These are phyloP conservation scores for Monilinia aucupariae DNA, from an alignment of 2,329 filamentous ascomycete species.

Conservation along the genomic window DNA sequence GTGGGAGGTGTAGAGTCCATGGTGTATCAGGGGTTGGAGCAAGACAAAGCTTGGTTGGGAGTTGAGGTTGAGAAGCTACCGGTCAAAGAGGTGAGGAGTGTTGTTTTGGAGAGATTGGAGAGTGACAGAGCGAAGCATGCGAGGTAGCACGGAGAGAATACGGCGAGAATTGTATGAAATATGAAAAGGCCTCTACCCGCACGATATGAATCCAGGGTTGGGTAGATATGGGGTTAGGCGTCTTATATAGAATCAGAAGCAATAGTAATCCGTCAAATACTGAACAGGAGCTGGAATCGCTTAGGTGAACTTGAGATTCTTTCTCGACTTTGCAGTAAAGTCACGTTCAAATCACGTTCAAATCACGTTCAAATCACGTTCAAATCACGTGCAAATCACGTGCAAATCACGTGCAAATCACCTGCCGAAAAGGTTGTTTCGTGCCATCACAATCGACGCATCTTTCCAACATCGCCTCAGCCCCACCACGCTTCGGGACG, in stretches of 20 bases:
- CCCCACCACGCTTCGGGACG: slow-evolving; percentile 2
- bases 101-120: slow-evolving; percentile 37
- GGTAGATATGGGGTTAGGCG: not conserved
- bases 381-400: too few species aligned
- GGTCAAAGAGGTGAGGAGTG: slow-evolving; percentile 52
- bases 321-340: too few species aligned
- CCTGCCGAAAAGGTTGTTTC: too few species aligned
- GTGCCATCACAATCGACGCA: too few species aligned
- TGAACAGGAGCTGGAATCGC: not conserved
- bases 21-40: slow-evolving; percentile 34
- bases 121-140: not conserved
- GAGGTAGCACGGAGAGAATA: not conserved
- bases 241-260: not conserved
- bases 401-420: too few species aligned
- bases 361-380: not conserved
- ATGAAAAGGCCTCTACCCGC: not conserved
- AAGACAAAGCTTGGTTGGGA: slow-evolving; percentile 42
- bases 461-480: too few species aligned
- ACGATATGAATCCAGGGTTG: not conserved
- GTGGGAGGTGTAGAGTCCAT: slow-evolving; percentile 32
- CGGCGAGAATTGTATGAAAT: not conserved
- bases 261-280: not conserved
- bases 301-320: not conserved
- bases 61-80: slow-evolving; percentile 54
- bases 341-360: not conserved